Conservation (phyloP, 2,329 filamentous ascomycete species). For the Xylariaceae sp. region DNA sequence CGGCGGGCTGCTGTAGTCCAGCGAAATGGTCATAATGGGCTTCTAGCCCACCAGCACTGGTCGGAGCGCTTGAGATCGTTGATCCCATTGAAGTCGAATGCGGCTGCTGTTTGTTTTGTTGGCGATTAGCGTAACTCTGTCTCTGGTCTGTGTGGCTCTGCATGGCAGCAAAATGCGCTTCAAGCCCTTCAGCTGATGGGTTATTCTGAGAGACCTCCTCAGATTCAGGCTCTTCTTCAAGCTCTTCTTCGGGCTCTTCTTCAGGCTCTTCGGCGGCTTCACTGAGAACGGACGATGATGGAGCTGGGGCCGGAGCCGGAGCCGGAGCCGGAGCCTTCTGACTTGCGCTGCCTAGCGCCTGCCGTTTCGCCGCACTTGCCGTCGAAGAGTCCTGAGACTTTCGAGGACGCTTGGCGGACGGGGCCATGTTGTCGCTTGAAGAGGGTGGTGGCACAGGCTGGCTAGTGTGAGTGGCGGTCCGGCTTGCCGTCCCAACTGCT, state of each 20-base stretch:
- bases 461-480: constrained; percentile 14
- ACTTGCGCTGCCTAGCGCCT: constrained; percentile 21
- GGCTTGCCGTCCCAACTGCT: constrained; percentile 12
- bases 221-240: no score
- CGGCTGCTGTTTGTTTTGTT: constrained; percentile 24
- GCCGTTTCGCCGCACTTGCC: constrained; percentile 20
- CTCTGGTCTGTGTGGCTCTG: constrained; percentile 24
- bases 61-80: constrained; percentile 18
- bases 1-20: constrained; percentile 21
- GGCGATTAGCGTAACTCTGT: constrained; percentile 23
- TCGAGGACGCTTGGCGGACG: constrained; percentile 26
- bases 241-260: neutral
- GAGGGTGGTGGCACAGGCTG: constrained; percentile 22
- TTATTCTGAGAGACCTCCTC: constrained; percentile 18
- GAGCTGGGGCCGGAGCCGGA: constrained; percentile 11
- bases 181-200: constrained; percentile 24
- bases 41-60: constrained; percentile 25
- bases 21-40: constrained; percentile 29
- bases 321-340: constrained; percentile 19
- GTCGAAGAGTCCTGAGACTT: constrained; percentile 27
- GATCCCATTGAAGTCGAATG: constrained; percentile 21
- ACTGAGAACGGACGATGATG: constrained; percentile 12
- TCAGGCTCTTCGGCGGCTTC: constrained; percentile 20
- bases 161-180: constrained; percentile 26
- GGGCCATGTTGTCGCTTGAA: constrained; percentile 12